Evolutionary conservation across 352 stramenopile species (phyloP), one percentile per base, ranked within the genome.

Genomic region (Detonula confervacea): DNA sequence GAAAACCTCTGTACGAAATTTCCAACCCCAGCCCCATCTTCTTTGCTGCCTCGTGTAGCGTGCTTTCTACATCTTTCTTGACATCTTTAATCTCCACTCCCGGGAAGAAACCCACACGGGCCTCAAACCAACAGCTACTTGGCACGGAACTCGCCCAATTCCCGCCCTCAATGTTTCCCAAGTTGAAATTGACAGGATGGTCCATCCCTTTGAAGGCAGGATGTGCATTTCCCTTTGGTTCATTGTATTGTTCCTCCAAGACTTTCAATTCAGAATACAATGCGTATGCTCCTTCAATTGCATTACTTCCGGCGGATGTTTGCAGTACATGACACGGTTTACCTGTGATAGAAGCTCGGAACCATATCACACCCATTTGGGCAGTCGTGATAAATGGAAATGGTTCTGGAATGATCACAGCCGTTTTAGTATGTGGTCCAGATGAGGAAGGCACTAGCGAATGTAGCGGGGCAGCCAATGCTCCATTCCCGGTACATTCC

Each of bases 151-250:
- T 70, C 5, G 68, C 56, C 68, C 68, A 77, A 46, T 77, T 69
- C 20, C 68, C 68, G 9, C 68, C 68, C 20, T 44, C 57, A 12
- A 77, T 77, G 39, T 49, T 62, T 7, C 68, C 57, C 3, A 77
- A 35, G 30, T 77, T 77, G 24, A 77, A 77, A 62, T 77, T 77
- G 2, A 77, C 57, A 12, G 68, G 68, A 64, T 77, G 68, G 24
- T 77, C 68, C 8, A 69, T 69, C 7, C 33, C 47, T 47, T n/a
- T 20, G 57, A 64, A 77, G 9, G 57, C 68, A 44, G 64, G 35
- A 20, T 73, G 64, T 4, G 22, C 54, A 56, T 73, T 56, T 14
- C 61, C 61, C 1, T 12, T 55, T 1, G 64, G 57, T 52, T 77
- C 46, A 49, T 77, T 77, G 46, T 77, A 77, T 39, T 52, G 52